These are phyloP conservation scores for Agrocybe chaxingu DNA, from an alignment of 768 basidiomycete genomes.

Conservation along the genomic window DNA sequence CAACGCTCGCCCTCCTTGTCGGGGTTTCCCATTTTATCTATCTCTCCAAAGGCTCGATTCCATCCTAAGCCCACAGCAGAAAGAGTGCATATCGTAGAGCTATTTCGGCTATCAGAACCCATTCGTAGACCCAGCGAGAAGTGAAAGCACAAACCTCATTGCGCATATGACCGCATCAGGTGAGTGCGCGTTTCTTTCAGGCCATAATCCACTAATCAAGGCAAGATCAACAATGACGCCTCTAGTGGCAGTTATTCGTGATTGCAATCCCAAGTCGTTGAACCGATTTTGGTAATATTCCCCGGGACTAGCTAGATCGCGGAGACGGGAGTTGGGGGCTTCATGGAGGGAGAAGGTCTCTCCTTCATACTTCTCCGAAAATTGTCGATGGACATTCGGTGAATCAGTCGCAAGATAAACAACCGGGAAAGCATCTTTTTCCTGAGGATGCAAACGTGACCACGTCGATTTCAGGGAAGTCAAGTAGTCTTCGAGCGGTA, in stretches of 20 bases:
- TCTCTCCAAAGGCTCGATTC: slow-evolving; percentile 57
- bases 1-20: slow-evolving; percentile 47
- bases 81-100: slow-evolving; percentile 60
- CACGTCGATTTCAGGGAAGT: slow-evolving; percentile 40
- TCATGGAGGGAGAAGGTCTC: slow-evolving; percentile 43
- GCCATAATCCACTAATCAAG: slow-evolving; percentile 62
- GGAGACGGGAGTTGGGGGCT: slow-evolving; percentile 39
- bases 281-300: slow-evolving; percentile 59
- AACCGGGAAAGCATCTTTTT: slow-evolving; percentile 24
- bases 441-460: slow-evolving; percentile 27
- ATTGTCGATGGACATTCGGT: slow-evolving; percentile 38
- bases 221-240: slow-evolving; percentile 73
- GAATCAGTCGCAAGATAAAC: slow-evolving; percentile 66
- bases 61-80: slow-evolving; percentile 63
- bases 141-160: slow-evolving; percentile 40
- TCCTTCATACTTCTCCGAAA: slow-evolving; percentile 35
- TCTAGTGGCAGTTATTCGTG: slow-evolving; percentile 47
- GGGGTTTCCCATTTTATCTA: slow-evolving; percentile 42
- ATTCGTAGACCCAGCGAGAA: background rate
- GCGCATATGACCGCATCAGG: slow-evolving; percentile 58
- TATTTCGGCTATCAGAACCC: slow-evolving; percentile 19
- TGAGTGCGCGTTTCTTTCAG: slow-evolving; percentile 33
- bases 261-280: slow-evolving; percentile 30
- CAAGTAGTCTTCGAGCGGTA: slow-evolving; percentile 50
- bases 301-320: slow-evolving; percentile 43